Evolutionary conservation across 495 filamentous ascomycete species (phyloP).

Genomic region (Staphylotrichum longicolle): DNA sequence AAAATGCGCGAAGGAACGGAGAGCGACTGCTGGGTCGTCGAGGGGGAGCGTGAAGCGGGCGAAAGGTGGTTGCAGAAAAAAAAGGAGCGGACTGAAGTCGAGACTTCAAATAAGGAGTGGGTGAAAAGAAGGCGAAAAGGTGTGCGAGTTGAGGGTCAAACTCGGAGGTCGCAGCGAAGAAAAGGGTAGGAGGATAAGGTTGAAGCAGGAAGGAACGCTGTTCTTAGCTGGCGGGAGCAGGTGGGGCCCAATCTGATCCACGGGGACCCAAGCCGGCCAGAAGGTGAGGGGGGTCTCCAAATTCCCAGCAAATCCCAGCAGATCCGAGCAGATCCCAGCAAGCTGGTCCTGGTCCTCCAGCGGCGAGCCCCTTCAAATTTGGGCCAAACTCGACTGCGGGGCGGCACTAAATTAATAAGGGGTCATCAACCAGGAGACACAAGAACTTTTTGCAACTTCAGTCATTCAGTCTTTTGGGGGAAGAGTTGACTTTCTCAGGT

Average conservation of each 20-base stretch:
- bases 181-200: constrained; percentile 17
- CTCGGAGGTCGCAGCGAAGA: constrained; percentile 18
- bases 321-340: background rate
- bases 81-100: constrained; percentile 30
- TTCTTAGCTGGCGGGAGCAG: constrained; percentile 17
- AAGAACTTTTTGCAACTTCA: background rate
- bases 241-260: constrained; percentile 23
- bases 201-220: constrained; percentile 7
- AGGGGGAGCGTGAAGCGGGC: background rate
- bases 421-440: background rate
- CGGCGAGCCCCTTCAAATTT: constrained; percentile 22
- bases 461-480: background rate
- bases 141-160: constrained; percentile 21
- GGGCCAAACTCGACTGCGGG: constrained; percentile 20
- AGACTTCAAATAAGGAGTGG: constrained; percentile 39
- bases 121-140: constrained; percentile 28
- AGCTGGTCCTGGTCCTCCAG: constrained; percentile 28
- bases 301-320: constrained; percentile 29
- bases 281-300: constrained; percentile 10
- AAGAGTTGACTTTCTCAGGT: background rate
- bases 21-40: constrained; percentile 3
- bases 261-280: constrained; percentile 12
- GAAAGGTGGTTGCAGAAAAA: constrained; percentile 5
- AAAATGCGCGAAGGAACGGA: constrained; percentile 18
- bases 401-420: constrained; percentile 21